Base-by-base conservation (phyloP, 306 rosid species). In the Cucurbita ficifolia region DNA sequence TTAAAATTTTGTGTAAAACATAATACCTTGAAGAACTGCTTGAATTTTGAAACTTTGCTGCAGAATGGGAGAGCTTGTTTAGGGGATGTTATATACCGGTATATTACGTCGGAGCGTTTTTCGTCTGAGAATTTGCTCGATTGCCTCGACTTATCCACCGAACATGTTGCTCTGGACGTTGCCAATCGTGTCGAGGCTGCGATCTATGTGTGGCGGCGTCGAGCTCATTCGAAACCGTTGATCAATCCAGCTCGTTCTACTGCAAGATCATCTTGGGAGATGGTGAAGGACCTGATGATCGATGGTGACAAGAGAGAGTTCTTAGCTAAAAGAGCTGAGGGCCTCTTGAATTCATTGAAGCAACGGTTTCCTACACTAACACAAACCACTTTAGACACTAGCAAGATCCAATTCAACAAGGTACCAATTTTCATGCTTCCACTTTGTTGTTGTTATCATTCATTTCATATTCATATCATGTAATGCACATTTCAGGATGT, bases 101-200 rank as follows among this genome's bases (percentile, higher is more conserved):
- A 91, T 76, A 87, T 91, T 55, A 94, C 91, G 50, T 86, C 99
- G 39, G 96, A 94, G 52, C 90, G 91, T 54, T 91, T 94, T 83
- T 90, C 97, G 4, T 74, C 95, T 0, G 92, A 90, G 54, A 81
- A 85, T 78, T 78, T 94, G 51, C 99, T 94, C 53, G 97, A 91
- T 74, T 91, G 92, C 84, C 86, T 94, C n/a, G 97, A 94, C 71
- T 77, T 94, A 59, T 90, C 99, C 19, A 85, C 89, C n/a, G 97
- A 94, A 78, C 99, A 94, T 83, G 87, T 86, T 52, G 99, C 96
- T 76, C 86, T 89, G 0, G 99, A 94, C 82, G 81, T 94, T 75
- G 99, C 99, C 5, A 90, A 93, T 74, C 93, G 98, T 4, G 86
- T 87, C 63, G 97, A 93, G 77, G 94, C 98, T 22, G 87, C 98